Base-by-base conservation (phyloP, 805 yeast genomes). In the Candida manassasensis region DNA sequence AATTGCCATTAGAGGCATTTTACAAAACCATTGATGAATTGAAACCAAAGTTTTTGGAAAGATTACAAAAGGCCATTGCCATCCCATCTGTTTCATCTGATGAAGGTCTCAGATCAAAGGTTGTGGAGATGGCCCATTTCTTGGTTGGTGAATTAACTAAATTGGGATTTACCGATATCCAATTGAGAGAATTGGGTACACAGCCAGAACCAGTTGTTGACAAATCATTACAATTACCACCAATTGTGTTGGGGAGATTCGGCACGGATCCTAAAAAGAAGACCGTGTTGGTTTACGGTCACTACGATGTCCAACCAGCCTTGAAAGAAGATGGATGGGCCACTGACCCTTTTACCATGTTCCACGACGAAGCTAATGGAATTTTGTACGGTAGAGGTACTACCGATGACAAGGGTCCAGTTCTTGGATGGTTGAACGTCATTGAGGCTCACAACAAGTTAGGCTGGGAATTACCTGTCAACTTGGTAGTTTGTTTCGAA, bases 221-320 rank as follows among this genome's bases (percentile, higher is more conserved):
- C 45, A 62, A 77, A 18, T 69, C 68, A 26, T 68, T 90, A 41
- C 75, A 77, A 49, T 75, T 93, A 45, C 99, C 99, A 14, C 99
- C 99, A 8, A 81, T 93, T 42, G 89, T 93, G n/a, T 75, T 93
- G 41, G 93, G 93, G 21, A 77, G 93, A 53, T 81, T 74, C 49
- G 99, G 99, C 38, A 55, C 57, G 18, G 94, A 88, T 55, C 81
- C 95, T 26, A 45, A 59, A 21, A 89, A 89, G 74, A 89, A 87
- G 64, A 93, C 88, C 19, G 83, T 93, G 29, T 73, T 94, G 44
- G 80, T 93, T 27, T 93, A 93, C 57, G 98, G 97, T 32, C 99
- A 93, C 60, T 90, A 90, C 63, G 99, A 93, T 53, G 99, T 93
- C 43, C 99, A 93, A 69, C 99, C 99, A 8, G 99, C 99, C 12